Conservation (phyloP, 2,329 filamentous ascomycete genomes). For the Neophaeococcomyces mojaviensis region DNA sequence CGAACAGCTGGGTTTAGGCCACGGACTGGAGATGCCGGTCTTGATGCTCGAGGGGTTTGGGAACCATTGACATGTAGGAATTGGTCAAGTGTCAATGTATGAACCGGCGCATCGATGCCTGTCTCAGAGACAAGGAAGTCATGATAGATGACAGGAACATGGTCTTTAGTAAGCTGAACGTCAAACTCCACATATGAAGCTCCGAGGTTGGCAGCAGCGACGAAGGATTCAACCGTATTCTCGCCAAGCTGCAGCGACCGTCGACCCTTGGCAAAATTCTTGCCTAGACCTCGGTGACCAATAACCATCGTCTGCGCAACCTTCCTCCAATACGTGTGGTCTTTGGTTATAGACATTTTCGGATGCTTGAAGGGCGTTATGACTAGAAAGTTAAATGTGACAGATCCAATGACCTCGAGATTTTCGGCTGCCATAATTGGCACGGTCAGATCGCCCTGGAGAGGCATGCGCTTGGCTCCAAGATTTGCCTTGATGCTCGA, state of each 20-base stretch:
- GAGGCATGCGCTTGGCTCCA: constrained; percentile 77
- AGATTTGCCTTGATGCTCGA: constrained; percentile 77
- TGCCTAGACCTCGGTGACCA: constrained; percentile 70
- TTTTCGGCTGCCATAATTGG: constrained; percentile 77
- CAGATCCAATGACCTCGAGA: constrained; percentile 82
- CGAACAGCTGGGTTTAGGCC: constrained; percentile 15
- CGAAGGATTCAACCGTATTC: constrained; percentile 92
- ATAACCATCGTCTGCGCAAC: constrained; percentile 79
- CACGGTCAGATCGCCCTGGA: constrained; percentile 87
- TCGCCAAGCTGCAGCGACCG: constrained; percentile 89
- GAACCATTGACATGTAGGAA: constrained; percentile 78
- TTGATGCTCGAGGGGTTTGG: constrained; percentile 38
- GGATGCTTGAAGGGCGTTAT: constrained; percentile 92
- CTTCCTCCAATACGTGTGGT: constrained; percentile 95
- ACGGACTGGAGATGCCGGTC: constrained; percentile 38
- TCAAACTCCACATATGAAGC: constrained; percentile 69
- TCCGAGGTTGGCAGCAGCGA: constrained; percentile 87
- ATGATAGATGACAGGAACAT: constrained; percentile 96
- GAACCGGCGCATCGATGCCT: constrained; percentile 91
- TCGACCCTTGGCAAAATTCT: constrained; percentile 71
- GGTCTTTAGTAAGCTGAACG: constrained; percentile 97
- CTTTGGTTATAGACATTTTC: constrained; percentile 83
- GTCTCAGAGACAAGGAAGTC: constrained; percentile 98
- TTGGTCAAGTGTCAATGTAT: constrained; percentile 89
- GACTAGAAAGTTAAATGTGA: constrained; percentile 95